Evolutionary conservation across 2,329 filamentous ascomycete genomes (phyloP), one percentile per base, ranked within the genome.

Genomic region (Orbilia blumenaviensis): DNA sequence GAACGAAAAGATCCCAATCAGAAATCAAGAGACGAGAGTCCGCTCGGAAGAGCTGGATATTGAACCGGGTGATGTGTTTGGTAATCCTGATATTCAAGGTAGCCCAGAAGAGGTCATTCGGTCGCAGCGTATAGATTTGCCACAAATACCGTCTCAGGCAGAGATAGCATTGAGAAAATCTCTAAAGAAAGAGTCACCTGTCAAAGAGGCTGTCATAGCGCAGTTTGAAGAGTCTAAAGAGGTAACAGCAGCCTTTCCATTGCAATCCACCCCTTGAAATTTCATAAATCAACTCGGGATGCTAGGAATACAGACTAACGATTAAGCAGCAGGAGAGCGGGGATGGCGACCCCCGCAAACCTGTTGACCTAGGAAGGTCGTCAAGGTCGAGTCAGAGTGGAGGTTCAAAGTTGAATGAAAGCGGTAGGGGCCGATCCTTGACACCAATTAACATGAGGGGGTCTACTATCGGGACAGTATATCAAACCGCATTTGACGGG

Each of bases 141-240:
- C 29, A 16, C 9, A 34, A 9, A 50, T 50, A 29, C 46, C 46
- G 2, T 54, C 48, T 2, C 7, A 12, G n/a, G 48, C 48, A 16
- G 29, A 41, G 29, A 12, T 41, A 16, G 8, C 18, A 2, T 36
- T 38, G 4, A 42, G 21, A 12, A 60, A 60, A 32, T 54, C 29
- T 23, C 23, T 27, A 12, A 60, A 27, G 32, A 42, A 42, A 16
- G 34, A n/a, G 1, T 14, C 32, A 4, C 18, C 34, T 36, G 23
- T 16, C 3, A 12, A 41, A 25, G 32, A 41, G 29, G 18, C 29
- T 7, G 21, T 41, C 16, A n/a, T n/a, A n/a, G 61, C 6, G 29
- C 16, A 64, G 48, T 34, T 63, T 29, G 69, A 74, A 32, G 69
- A 74, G 36, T 74, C 61, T 3, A 74, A 74, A 48, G 54, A 61